Evolutionary conservation across 345 rosid genomes (phyloP).

Genomic region (Eucalyptus pauciflora): DNA sequence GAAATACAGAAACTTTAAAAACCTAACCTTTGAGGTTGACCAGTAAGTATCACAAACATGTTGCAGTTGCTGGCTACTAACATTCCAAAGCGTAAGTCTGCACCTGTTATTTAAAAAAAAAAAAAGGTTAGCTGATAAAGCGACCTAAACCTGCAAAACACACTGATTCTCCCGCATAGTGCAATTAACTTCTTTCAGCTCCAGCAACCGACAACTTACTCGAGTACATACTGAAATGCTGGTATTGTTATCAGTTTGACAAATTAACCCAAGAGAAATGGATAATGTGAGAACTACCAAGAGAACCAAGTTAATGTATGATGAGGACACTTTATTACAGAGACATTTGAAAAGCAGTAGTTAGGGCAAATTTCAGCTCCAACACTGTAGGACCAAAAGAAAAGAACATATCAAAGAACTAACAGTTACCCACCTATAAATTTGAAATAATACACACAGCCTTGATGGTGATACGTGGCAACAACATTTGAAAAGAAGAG

Average conservation of each 20-base stretch:
- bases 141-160: neutral
- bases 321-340: neutral
- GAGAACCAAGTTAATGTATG: neutral
- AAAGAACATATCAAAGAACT: neutral
- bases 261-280: neutral
- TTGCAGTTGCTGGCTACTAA: slow-evolving; percentile 2
- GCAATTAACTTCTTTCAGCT: neutral
- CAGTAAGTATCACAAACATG: neutral
- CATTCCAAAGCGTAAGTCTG: slow-evolving; percentile 34
- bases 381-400: neutral
- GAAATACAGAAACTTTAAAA: neutral
- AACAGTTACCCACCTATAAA: neutral
- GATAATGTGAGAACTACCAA: neutral
- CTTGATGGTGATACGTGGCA: neutral
- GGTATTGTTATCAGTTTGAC: neutral
- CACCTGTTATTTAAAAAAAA: slow-evolving; percentile 3
- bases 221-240: neutral
- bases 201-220: neutral
- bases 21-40: neutral
- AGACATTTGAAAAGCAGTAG: neutral
- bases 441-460: neutral
- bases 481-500: neutral
- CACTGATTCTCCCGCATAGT: neutral
- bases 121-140: neutral
- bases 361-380: neutral